Evolutionary conservation across 2,329 filamentous ascomycete species (phyloP).

Genomic region (Cercospora zeina): DNA sequence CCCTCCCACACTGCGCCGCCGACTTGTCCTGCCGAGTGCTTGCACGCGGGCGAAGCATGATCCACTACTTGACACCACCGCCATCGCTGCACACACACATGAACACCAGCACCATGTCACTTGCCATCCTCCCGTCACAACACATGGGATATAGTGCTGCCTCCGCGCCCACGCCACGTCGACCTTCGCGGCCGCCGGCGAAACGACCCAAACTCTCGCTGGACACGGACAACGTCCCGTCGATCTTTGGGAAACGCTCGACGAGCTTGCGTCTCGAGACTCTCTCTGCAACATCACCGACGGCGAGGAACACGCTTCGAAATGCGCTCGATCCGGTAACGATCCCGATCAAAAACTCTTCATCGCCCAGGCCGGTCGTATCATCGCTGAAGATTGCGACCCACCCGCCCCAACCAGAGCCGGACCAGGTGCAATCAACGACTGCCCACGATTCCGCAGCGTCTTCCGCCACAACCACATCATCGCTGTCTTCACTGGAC

Average conservation of each 20-base stretch:
- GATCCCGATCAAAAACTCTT: not conserved
- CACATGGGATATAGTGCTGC: slow-evolving; percentile 35
- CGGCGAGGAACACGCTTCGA: slow-evolving; percentile 61
- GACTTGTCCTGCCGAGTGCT: not conserved
- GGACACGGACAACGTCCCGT: slow-evolving; percentile 53
- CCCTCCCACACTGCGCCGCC: slow-evolving; percentile 1
- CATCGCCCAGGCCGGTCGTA: not conserved
- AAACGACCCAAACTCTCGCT: slow-evolving; percentile 61
- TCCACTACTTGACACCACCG: slow-evolving; percentile 36
- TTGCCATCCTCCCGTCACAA: slow-evolving; percentile 45
- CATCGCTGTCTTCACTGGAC: slow-evolving; percentile 38
- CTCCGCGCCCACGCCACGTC: slow-evolving; percentile 25
- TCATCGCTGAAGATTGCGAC: not conserved
- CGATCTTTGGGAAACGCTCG: slow-evolving; percentile 56
- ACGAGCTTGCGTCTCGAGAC: slow-evolving; percentile 56
- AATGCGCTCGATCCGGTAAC: slow-evolving; percentile 57
- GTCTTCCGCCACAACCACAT: slow-evolving; percentile 42
- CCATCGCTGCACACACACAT: slow-evolving; percentile 34
- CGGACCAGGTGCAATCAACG: not conserved
- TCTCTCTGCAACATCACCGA: slow-evolving; percentile 60
- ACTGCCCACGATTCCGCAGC: slow-evolving; percentile 36
- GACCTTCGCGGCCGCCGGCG: slow-evolving; percentile 32
- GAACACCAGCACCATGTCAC: slow-evolving; percentile 46
- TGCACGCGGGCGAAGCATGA: slow-evolving; percentile 33
- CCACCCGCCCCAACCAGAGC: not conserved